Evolutionary conservation across 2,329 filamentous ascomycete genomes (phyloP), one percentile per base, ranked within the genome.

Genomic region (Arthrobotrys pseudoclavata): DNA sequence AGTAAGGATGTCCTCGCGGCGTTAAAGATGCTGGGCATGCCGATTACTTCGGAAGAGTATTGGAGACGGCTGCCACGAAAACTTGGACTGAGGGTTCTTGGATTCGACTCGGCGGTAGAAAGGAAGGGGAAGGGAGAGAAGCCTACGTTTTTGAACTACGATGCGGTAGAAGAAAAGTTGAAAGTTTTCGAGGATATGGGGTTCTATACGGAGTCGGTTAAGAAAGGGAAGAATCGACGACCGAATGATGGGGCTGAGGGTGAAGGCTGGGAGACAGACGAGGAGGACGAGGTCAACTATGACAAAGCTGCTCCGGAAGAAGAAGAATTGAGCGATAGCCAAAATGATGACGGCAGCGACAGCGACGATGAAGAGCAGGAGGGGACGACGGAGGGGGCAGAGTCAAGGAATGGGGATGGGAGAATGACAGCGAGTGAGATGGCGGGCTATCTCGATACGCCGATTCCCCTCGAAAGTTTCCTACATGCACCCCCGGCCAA

Each of bases 1-100:
- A 5, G 34, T 0, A 62, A 62, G 42, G 75, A 79, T 47, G 48
- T 63, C 2, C 55, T 66, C 18, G 69, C 75, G 1, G 75, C 69
- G 7, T 40, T 79, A 15, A 74, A 61, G 48, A 63, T 79, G 29
- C 37, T 79, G n/a, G 69, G 75, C 15, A 79, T 79, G 69, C 63
- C 75, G 10, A 53, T 45, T 29, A 79, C 55, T 15, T 74, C 75
- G 18, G 75, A 79, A 52, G 75, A 79, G n/a, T 79, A 72, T 29
- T 79, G 75, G 75, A 68, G 75, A 15, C 42, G 18, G 1, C 15
- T 79, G 20, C 55, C 75, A 1, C 53, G 75, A 22, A 53, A 69
- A 20, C 61, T 71, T 48, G 37, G 61, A 26, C 29, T 77, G 20
- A 69, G 61, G 24, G 34, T 77, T 22, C 18, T 77, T 13, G 34